phyloP scores from a whole-genome alignment of 306 rosid genomes.

The Arachis stenosperma region DNA sequence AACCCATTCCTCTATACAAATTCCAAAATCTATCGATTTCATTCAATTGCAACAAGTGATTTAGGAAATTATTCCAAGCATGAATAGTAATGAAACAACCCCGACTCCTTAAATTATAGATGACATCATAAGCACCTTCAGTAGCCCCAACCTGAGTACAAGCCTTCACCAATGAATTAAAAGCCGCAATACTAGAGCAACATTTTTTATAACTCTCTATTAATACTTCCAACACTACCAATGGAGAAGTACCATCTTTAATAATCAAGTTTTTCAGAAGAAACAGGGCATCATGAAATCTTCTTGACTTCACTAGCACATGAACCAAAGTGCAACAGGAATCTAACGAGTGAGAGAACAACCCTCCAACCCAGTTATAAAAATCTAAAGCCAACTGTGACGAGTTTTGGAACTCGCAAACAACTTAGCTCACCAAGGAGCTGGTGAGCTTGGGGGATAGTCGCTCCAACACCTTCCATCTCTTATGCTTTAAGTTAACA shows the following conservation, averaged over 20 bases:
- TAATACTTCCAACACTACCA: conserved; percentile 56
- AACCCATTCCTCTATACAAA: conserved; percentile 54
- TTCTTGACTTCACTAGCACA: conserved; percentile 57
- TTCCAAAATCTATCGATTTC: conserved; percentile 58
- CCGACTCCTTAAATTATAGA: conserved; percentile 39
- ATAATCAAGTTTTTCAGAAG: conserved; percentile 47
- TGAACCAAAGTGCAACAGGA: conserved; percentile 55
- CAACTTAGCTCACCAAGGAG: conserved; percentile 45
- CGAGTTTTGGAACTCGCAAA: conserved; percentile 52
- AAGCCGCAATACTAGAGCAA: conserved; percentile 47
- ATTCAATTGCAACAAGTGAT: conserved; percentile 51
- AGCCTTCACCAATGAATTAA: conserved; percentile 64
- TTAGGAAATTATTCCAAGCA: conserved; percentile 68
- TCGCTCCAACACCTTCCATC: too few relatives aligned
- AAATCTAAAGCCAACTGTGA: conserved; percentile 58
- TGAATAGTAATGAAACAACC: conserved; percentile 55
- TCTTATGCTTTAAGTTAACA: too few relatives aligned
- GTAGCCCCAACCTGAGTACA: conserved; percentile 39
- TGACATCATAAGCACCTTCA: conserved; percentile 54
- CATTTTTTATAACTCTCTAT: conserved; percentile 39
- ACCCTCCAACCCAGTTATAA: conserved; percentile 47
- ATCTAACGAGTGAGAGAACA: conserved; percentile 42
- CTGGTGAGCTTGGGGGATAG: too few relatives aligned
- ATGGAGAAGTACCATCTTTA: conserved; percentile 38
- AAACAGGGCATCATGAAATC: conserved; percentile 52